Percentiles rank a stretch among this genome's conserved stretches.
Evolutionary conservation across 2,329 filamentous ascomycete species (phyloP).

Genomic region (Trichophyton mentagrophytes): DNA sequence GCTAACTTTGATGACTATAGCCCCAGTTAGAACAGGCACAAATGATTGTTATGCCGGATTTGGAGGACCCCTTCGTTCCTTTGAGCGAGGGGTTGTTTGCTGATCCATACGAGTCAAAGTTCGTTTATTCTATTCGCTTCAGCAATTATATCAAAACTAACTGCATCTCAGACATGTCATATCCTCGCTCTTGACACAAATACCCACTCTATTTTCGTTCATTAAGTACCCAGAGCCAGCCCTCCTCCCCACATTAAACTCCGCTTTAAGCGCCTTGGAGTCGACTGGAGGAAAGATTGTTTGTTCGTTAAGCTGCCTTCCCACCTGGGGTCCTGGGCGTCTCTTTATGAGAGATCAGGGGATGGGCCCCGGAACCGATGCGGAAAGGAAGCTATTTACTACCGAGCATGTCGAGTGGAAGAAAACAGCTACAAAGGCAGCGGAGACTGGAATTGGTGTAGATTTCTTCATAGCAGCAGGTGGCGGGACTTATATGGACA

Average conservation of each 20-base stretch:
- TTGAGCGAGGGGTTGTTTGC: constrained; percentile 87
- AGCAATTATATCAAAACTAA: constrained; percentile 17
- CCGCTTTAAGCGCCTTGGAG: constrained; percentile 70
- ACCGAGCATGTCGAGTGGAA: constrained; percentile 83
- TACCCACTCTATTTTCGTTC: constrained; percentile 75
- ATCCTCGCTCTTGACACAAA: constrained; percentile 65
- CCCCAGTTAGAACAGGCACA: constrained; percentile 71
- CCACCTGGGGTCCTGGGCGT: constrained; percentile 80
- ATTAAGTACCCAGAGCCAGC: constrained; percentile 87
- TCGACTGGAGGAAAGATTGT: constrained; percentile 85
- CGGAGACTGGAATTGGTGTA: constrained; percentile 69
- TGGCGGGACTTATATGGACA: constrained; percentile 78
- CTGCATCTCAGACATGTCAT: constrained; percentile 51
- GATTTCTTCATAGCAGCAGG: constrained; percentile 94
- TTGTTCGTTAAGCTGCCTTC: constrained; percentile 73
- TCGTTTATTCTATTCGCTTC: constrained; percentile 16
- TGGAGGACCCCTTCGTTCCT: constrained; percentile 92
- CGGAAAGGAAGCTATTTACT: constrained; percentile 79
- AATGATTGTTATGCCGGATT: constrained; percentile 96
- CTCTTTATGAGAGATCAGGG: constrained; percentile 78
- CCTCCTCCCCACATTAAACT: constrained; percentile 68
- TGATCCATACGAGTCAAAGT: constrained; percentile 80
- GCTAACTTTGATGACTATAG: constrained; percentile 32
- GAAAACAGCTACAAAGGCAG: constrained; percentile 77
- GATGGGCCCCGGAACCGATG: constrained; percentile 72